Base-by-base conservation (phyloP, 306 rosid genomes). In the Castanopsis chinensis region DNA sequence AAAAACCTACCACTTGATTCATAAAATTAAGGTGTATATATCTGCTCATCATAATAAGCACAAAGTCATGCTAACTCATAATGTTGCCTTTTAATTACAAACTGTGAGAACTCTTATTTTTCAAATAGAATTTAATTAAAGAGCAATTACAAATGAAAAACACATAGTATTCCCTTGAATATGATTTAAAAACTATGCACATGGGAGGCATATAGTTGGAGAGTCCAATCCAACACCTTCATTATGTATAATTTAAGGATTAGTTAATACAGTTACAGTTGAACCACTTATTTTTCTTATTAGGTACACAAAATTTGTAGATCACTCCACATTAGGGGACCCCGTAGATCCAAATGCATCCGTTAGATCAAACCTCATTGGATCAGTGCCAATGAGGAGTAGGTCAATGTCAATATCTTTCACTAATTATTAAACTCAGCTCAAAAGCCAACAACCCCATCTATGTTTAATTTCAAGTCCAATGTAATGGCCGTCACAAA, bases 381-480 rank as follows among this genome's bases (percentile, higher is more conserved):
- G 60, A 65, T 14, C 45, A 17, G 54, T 53, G 67, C 32, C 12
- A 17, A 33, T 32, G 53, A 73, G 64, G 78, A 72, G 74, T 55
- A 59, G 55, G 80, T 73, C 74, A 74, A 80, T 12, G 52, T 67
- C 72, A 67, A 32, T 67, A 14, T 35, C 12, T 58, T 32, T 56
- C 20, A 78, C 71, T 27, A 3, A 49, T 41, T 8, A 49, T 49
- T 49, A 71, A 86, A 77, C 79, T 25, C 69, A 86, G 88, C 78
- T n/a, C 70, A 75, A 83, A 60, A 83, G 25, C 76, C 84, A 82
- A 84, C 87, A 79, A 88, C 82, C 52, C 81, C 81, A 55, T 73
- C 61, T 12, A 72, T 71, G 45, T 72, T 27, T 63, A 73, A 25
- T 32, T 76, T 75, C 84, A 55, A 79, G 81, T 81, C 83, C 85